Base-by-base conservation (phyloP, 352 stramenopile species). In the Phytophthora vignae region DNA sequence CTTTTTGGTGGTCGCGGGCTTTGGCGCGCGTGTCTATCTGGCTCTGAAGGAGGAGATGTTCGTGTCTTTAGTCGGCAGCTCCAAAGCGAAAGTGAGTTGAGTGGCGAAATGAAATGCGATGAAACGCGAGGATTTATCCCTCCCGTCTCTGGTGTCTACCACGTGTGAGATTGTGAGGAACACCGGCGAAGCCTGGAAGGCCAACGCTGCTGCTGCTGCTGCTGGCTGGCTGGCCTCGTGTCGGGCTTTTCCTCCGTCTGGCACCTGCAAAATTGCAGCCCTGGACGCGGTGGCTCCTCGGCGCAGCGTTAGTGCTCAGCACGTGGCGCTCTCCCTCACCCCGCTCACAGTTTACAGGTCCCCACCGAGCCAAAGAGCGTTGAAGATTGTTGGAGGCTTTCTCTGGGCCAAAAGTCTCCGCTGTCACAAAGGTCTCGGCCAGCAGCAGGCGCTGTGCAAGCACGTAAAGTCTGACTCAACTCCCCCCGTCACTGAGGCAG, bases 111-210 rank as follows among this genome's bases (percentile, higher is more conserved):
- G 29, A 9, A 33, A 9, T 33, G 29, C 6, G 7, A 33, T 33
- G 29, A 10, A 33, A 33, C 29, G 29, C 29, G 29, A 33, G n/a
- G n/a, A n/a, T n/a, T n/a, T n/a, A n/a, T 25, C 22, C 25, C 25
- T 29, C 25, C 25, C 40, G 14, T 19, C 40, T 49, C 14, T 49
- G 40, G 40, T n/a, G 40, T 19, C 40, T 15, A 49, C 40, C 40
- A 49, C 40, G 40, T 49, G 27, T 31, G 55, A 27, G 56, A 60
- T 71, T 48, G 57, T 46, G 56, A 71, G n/a, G 64, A 66, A 71
- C 48, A 55, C 64, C 14, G 55, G 5, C n/a, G 64, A 71, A 66
- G 64, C 15, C 55, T 11, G 14, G 29, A 21, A 10, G 36, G 53
- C 7, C 15, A 55, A 17, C 15, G 25, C 17, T 17, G 50, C 9